Evolutionary conservation across 768 basidiomycete genomes (phyloP), one percentile per base, ranked within the genome.

Genomic region (Xerocomus potaroensis): DNA sequence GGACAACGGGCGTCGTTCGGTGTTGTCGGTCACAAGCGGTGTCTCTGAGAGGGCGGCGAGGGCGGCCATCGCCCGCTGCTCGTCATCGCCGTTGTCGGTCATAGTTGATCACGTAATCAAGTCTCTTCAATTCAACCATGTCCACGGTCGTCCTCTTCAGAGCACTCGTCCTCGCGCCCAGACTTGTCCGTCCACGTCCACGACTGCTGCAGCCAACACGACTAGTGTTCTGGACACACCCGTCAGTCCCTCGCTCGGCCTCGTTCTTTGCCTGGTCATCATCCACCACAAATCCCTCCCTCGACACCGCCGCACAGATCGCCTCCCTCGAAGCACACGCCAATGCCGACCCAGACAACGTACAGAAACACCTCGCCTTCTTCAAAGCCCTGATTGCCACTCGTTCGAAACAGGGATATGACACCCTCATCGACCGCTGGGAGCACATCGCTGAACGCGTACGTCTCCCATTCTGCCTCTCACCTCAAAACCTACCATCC

Each of bases 361-460:
- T 86, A 18, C 54, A 69, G 18, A 86, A 82, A 56, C 90, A 92
- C 58, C 63, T 91, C 46, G 72, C 79, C 3, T 69, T 91, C 12
- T 84, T 81, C 61, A 75, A 78, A 19, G 88, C 84, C 15, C 69
- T 92, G 23, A 56, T 77, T 18, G 78, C 78, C 0, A 84, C 84
- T 1, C 78, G 80, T 41, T 69, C 84, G 27, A 80, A 77, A 46
- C 74, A 81, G 11, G 88, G 80, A 1, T 83, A 83, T 62, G 83
- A 89, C 48, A 69, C 86, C 19, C 69, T 91, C 46, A 79, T 89
- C 47, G 80, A 71, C 58, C 79, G 88, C 45, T 92, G 90, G 89
- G 89, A 92, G 61, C 75, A 82, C 54, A 81, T 84, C 76, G 79
- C 78, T 57, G 85, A 91, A 76, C 89, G 84, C 60, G 90, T 91